Conservation (phyloP, 2,329 filamentous ascomycete species). For the Diplodia scrobiculata region DNA sequence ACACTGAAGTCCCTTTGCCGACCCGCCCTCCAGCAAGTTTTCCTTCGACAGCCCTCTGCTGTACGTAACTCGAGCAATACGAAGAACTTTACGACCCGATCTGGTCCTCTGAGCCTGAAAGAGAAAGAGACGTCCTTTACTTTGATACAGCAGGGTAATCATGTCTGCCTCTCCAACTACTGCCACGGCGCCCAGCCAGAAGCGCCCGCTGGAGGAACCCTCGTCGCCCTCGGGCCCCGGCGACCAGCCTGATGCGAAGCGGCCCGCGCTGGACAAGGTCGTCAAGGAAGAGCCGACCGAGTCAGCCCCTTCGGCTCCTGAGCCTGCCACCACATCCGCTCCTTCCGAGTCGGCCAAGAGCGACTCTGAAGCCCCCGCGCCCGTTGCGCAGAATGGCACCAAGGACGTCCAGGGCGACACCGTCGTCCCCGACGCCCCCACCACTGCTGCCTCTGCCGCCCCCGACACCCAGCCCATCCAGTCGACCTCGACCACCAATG, state of each 20-base stretch:
- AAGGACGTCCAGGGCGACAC: conserved; percentile 69
- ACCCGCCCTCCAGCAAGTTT: conserved; percentile 68
- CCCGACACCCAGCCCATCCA: conserved; percentile 61
- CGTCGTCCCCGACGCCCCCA: conserved; percentile 65
- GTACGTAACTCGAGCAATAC: conserved; percentile 57
- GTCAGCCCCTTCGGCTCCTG: conserved; percentile 32
- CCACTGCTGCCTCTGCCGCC: conserved; percentile 52
- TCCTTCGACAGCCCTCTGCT: conserved; percentile 79
- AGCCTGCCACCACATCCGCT: conserved; percentile 40
- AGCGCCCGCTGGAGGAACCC: conserved; percentile 94
- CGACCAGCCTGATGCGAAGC: conserved; percentile 96
- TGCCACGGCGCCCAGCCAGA: conserved; percentile 65
- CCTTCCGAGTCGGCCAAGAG: conserved; percentile 40
- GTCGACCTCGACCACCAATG: conserved; percentile 58
- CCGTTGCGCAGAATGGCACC: conserved; percentile 46
- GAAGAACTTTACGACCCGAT: conserved; percentile 27
- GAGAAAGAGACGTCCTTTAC: conserved; percentile 33
- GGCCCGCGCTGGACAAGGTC: conserved; percentile 91
- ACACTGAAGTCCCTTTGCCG: conserved; percentile 30
- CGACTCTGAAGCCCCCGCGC: conserved; percentile 9
- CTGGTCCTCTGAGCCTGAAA: conserved; percentile 38
- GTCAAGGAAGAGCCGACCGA: conserved; percentile 57
- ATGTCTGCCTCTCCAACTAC: conserved; percentile 53
- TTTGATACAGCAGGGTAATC: conserved; percentile 29
- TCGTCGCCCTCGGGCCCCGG: conserved; percentile 89